Conservation (phyloP, 495 filamentous ascomycete species). For the Neurospora sp. region DNA sequence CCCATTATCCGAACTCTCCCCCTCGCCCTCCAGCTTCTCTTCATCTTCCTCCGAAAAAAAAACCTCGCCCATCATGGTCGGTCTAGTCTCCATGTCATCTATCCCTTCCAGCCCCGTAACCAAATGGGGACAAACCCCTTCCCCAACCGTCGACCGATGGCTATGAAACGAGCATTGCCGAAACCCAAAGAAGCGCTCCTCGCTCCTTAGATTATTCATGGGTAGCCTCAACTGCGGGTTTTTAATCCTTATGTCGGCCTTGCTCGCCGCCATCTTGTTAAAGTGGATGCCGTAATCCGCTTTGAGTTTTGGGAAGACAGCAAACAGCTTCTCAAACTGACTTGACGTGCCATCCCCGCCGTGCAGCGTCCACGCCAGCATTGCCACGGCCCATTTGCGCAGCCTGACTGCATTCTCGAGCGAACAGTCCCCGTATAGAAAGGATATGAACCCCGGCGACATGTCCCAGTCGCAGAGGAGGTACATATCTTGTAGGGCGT, state of each 20-base stretch:
- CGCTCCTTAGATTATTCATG: slow-evolving; percentile 32
- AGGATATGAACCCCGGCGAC: slow-evolving; percentile 30
- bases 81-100: not conserved
- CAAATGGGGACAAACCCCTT: slow-evolving; percentile 32
- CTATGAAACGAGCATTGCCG: slow-evolving; percentile 40
- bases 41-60: not conserved
- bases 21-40: slow-evolving; percentile 8
- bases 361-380: slow-evolving; percentile 36
- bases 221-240: slow-evolving; percentile 39
- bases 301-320: slow-evolving; percentile 24
- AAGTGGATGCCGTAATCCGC: slow-evolving; percentile 35
- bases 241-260: slow-evolving; percentile 36
- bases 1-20: slow-evolving; percentile 6
- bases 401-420: slow-evolving; percentile 28
- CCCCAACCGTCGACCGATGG: slow-evolving; percentile 33
- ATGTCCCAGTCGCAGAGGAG: slow-evolving; percentile 41
- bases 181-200: slow-evolving; percentile 39
- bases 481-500: slow-evolving; percentile 39
- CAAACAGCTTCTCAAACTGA: slow-evolving; percentile 27
- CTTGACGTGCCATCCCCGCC: slow-evolving; percentile 14
- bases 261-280: slow-evolving; percentile 28
- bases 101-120: not conserved
- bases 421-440: slow-evolving; percentile 36
- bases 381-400: slow-evolving; percentile 38
- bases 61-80: not conserved